Conservation (phyloP, 441 rosid species). For the Corymbia calophylla region DNA sequence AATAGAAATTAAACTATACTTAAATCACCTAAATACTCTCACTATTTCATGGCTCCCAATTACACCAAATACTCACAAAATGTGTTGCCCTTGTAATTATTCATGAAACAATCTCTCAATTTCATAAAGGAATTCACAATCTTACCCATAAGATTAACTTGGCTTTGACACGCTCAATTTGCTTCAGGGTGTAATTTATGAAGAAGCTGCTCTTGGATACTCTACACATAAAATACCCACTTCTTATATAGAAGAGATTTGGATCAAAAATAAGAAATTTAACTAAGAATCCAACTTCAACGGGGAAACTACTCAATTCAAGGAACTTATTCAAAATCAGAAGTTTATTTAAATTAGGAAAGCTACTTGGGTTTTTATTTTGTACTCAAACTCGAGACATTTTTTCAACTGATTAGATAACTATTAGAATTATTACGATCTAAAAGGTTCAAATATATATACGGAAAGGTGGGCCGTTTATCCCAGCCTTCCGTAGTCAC, state of each 20-base stretch:
- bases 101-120: not conserved
- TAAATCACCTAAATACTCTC: not conserved
- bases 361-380: not conserved
- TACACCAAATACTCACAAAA: not conserved
- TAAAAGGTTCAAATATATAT: not conserved
- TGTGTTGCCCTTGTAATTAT: not conserved
- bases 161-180: not conserved
- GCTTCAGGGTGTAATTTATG: not conserved
- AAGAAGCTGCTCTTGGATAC: not conserved
- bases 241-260: not conserved
- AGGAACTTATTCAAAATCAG: not conserved
- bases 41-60: not conserved
- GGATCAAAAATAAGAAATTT: not conserved
- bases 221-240: not conserved
- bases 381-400: not conserved
- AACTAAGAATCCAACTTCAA: not conserved
- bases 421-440: not conserved
- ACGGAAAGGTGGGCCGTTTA: not conserved
- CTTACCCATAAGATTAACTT: not conserved
- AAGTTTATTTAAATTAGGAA: not conserved
- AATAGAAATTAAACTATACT: not conserved
- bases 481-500: not conserved
- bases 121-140: not conserved
- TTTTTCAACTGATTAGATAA: not conserved
- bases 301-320: not conserved